These are phyloP conservation scores for Calonectria pteridis DNA, from an alignment of 2,329 filamentous ascomycete species.

Conservation along the genomic window DNA sequence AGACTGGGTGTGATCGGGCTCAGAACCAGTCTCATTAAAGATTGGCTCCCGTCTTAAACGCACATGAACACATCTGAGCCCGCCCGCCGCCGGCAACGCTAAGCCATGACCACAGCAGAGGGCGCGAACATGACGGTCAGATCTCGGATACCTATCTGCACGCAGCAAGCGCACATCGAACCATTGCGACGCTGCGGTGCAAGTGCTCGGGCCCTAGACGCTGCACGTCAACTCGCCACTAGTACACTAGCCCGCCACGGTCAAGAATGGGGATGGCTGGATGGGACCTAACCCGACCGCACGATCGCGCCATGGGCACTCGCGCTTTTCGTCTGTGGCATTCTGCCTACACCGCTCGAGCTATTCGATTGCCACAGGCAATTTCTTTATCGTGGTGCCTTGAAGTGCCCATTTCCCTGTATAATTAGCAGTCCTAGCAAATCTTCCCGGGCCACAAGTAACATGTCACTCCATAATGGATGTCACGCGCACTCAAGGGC, in stretches of 20 bases:
- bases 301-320: slow-evolving; percentile 21
- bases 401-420: not conserved
- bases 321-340: not conserved
- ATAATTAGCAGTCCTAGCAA: not conserved
- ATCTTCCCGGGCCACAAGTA: not conserved
- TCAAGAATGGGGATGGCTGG: slow-evolving; percentile 19
- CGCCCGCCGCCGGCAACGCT: not conserved
- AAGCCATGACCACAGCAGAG: not conserved
- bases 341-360: slow-evolving; percentile 13
- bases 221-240: slow-evolving; percentile 26
- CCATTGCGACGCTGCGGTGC: slow-evolving; percentile 12
- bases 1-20: not conserved
- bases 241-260: not conserved
- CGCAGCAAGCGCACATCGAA: slow-evolving; percentile 32
- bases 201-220: slow-evolving; percentile 23
- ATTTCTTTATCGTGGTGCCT: not conserved
- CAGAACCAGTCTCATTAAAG: not conserved
- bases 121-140: slow-evolving; percentile 12
- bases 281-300: slow-evolving; percentile 5
- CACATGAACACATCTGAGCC: slow-evolving; percentile 8
- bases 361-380: not conserved
- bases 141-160: slow-evolving; percentile 18
- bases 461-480: slow-evolving; percentile 5
- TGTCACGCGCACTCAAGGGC: slow-evolving; percentile 15
- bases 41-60: not conserved